Evolutionary conservation across 257 asterid species (phyloP), one percentile per base, ranked within the genome.

Genomic region (Knoxia roxburghii): DNA sequence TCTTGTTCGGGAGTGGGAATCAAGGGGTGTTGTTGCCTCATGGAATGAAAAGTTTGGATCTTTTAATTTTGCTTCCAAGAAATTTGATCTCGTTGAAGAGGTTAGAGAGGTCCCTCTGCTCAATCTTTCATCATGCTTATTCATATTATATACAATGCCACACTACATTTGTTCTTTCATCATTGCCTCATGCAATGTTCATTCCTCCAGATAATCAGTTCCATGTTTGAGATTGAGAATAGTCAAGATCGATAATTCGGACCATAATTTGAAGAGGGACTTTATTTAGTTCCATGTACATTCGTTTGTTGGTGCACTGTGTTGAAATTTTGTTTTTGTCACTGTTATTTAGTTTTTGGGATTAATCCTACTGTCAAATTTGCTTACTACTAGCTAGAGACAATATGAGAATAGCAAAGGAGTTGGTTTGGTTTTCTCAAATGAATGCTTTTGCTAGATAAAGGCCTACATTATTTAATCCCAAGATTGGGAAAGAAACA

Each of bases 11-110:
- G 86, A 81, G 5, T 89, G 98, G 98, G 91, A 85, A 81, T 76
- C 91, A 61, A 89, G 83, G 79, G 95, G 96, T 21, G 21, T 91
- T 64, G 95, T 91, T 62, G 84, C 89, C 35, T 81, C 82, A 71
- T 91, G 96, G 98, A 87, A 84, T 64, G 90, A 78, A 57, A 91
- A 80, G 62, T 87, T 89, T 73, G 96, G 88, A 49, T 81, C 87
- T 71, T 89, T 91, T 69, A 96, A 91, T 81, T 91, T 68, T 39
- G 61, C 60, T 50, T 79, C 95, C 67, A 87, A 82, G 70, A 78
- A 65, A 73, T 89, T 89, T 70, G 72, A 78, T 76, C 21, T 29
- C 61, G 45, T 61, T 68, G 85, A 85, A 29, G 87, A 91, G 95
- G 97, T 87, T 27, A 32, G 65, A 37, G 6, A 59, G 45, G 15